A percentile compares a stretch with the other conserved stretches of the same genome.
Evolutionary conservation across 2,329 filamentous ascomycete genomes (phyloP).

Genomic region (Pestalotiopsis sp.): DNA sequence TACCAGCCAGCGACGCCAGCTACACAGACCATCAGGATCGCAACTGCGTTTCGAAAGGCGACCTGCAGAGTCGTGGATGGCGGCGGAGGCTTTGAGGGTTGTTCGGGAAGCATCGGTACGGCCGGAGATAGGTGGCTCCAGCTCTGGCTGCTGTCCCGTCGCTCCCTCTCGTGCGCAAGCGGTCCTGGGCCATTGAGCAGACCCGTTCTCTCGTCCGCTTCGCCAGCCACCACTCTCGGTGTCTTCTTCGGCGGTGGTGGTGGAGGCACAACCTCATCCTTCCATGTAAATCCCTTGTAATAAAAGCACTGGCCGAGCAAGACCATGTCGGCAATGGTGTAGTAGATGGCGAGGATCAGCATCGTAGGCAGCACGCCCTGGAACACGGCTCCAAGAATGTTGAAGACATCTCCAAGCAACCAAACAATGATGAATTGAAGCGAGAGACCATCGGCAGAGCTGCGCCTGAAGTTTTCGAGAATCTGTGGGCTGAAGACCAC

Average conservation of each 20-base stretch:
- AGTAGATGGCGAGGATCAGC: conserved; percentile 91
- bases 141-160: conserved; percentile 58
- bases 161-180: conserved; percentile 40
- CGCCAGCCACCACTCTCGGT: conserved; percentile 33
- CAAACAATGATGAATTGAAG: conserved; percentile 92
- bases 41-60: conserved; percentile 71
- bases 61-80: conserved; percentile 56
- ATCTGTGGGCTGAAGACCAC: conserved; percentile 98
- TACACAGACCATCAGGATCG: conserved; percentile 78
- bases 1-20: conserved; percentile 89
- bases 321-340: conserved; percentile 89
- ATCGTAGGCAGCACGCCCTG: conserved; percentile 94
- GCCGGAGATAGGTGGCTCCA: conserved; percentile 76
- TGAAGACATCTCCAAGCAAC: conserved; percentile 94
- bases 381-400: conserved; percentile 88
- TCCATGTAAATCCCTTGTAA: conserved; percentile 81
- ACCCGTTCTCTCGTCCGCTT: conserved; percentile 54
- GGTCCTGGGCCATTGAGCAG: conserved; percentile 49
- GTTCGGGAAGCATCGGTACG: conserved; percentile 68
- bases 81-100: conserved; percentile 43
- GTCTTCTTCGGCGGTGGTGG: conserved; percentile 41
- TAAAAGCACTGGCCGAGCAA: conserved; percentile 91
- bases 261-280: conserved; percentile 50
- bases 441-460: conserved; percentile 84
- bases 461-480: conserved; percentile 86